A percentile compares a stretch with the other conserved stretches of the same genome.
These are phyloP conservation scores for Calonectria hongkongensis DNA, from an alignment of 2,329 filamentous ascomycete genomes.

Conservation along the genomic window DNA sequence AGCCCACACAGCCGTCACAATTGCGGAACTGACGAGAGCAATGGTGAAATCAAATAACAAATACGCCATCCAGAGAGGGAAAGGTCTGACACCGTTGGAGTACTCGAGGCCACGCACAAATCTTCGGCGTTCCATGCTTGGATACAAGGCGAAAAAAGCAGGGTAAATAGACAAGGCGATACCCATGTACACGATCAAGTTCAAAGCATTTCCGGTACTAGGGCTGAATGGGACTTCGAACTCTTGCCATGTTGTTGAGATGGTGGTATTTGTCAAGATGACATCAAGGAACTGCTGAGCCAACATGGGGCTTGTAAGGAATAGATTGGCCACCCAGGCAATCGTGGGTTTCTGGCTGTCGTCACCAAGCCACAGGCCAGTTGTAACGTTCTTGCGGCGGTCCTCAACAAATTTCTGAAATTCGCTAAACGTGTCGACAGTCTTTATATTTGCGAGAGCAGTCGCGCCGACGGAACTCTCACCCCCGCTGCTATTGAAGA, in stretches of 20 bases:
- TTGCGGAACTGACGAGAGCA: slow-evolving; percentile 77
- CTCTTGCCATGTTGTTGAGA: slow-evolving; percentile 81
- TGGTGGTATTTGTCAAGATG: slow-evolving; percentile 80
- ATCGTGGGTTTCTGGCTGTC: slow-evolving; percentile 76
- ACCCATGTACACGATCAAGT: slow-evolving; percentile 88
- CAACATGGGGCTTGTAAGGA: slow-evolving; percentile 75
- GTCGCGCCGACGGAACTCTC: slow-evolving; percentile 42
- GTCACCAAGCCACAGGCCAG: slow-evolving; percentile 85
- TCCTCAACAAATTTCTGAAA: slow-evolving; percentile 80
- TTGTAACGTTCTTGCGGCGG: slow-evolving; percentile 81
- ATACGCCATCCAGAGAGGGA: slow-evolving; percentile 91
- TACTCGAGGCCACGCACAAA: slow-evolving; percentile 92
- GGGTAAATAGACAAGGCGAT: slow-evolving; percentile 87
- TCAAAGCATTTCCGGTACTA: slow-evolving; percentile 81
- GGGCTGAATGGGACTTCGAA: slow-evolving; percentile 86
- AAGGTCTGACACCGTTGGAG: slow-evolving; percentile 89
- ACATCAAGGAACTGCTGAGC: slow-evolving; percentile 80
- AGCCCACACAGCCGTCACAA: slow-evolving; percentile 82
- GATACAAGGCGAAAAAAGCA: slow-evolving; percentile 91
- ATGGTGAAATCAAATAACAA: slow-evolving; percentile 86
- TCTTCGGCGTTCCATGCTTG: slow-evolving; percentile 86
- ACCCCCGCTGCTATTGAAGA: slow-evolving; percentile 57
- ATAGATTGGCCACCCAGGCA: slow-evolving; percentile 80
- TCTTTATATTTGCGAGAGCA: slow-evolving; percentile 61
- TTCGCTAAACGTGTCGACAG: slow-evolving; percentile 78